Base-by-base conservation (phyloP, 306 rosid genomes). In the Pyrus bretschneideri region DNA sequence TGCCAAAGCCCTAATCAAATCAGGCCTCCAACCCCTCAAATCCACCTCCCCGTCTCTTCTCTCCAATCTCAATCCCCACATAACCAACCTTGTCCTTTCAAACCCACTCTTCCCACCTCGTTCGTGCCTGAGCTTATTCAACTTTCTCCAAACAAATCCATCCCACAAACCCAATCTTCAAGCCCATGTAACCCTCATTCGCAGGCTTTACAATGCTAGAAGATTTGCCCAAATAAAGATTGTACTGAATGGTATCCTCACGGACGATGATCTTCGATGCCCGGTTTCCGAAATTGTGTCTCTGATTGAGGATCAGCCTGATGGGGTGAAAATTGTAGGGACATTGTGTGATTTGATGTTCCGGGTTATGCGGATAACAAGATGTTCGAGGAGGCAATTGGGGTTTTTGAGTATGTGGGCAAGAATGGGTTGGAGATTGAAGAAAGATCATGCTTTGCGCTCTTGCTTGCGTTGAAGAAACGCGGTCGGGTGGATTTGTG, bases 381-480 rank as follows among this genome's bases (percentile, higher is more conserved):
- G 40, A 76, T 90, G 96, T 86, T 90, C 55, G 70, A 80, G n/a
- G 89, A 84, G 59, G 96, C 97, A 10, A 52, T 87, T 17, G 30
- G 40, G 58, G 87, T 91, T 73, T 94, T 82, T 78, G 88, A 90
- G 59, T 88, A 87, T 78, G 71, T 49, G 19, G 77, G 77, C 14
- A 45, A 15, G 42, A 89, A 73, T 9, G 86, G 88, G 29, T 65
- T 88, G 58, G 83, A 77, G 78, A 85, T 94, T 27, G 94, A 90
- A 79, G 96, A 85, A 83, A 85, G 93, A 76, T 94, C 97, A 5
- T 94, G 98, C 78, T 86, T 89, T 85, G 88, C 77, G 74, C 82
- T 90, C 77, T 78, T 94, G 86, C 81, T 83, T 74, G 96, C 91
- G 45, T 74, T 90, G 62, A 94, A 85, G 83, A 90, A 78, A 65